phyloP scores from a whole-genome alignment of 352 stramenopile genomes.

The Globisporangium polare region DNA sequence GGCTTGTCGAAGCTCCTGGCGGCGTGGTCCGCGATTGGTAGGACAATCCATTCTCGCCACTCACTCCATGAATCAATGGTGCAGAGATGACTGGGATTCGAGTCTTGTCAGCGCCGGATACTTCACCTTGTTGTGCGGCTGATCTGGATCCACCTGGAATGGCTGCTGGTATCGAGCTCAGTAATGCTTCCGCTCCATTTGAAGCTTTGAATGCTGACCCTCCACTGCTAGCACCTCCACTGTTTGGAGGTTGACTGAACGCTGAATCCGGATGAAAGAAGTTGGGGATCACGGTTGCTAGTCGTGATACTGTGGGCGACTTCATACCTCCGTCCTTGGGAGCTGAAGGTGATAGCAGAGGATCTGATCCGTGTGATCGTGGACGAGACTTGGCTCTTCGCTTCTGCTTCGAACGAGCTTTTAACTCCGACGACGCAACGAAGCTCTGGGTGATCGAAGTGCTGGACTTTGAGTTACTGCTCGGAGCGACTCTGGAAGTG shows the following conservation, averaged over 20 bases:
- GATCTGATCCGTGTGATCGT: slow-evolving; percentile 16
- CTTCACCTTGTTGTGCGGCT: background rate
- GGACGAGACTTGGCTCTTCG: slow-evolving; percentile 11
- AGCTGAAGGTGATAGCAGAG: background rate
- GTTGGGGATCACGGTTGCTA: slow-evolving; percentile 26
- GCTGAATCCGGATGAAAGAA: slow-evolving; percentile 41
- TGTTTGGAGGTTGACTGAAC: background rate
- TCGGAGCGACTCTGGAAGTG: background rate
- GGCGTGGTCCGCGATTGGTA: slow-evolving; percentile 30
- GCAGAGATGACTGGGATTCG: slow-evolving; percentile 7
- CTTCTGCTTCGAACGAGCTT: slow-evolving; percentile 11
- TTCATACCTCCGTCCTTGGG: slow-evolving; percentile 5
- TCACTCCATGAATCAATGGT: slow-evolving; percentile 18
- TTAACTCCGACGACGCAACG: background rate
- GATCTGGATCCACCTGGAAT: background rate
- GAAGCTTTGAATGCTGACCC: slow-evolving; percentile 3
- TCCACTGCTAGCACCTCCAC: background rate
- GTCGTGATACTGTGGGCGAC: slow-evolving; percentile 17
- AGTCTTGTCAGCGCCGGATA: background rate
- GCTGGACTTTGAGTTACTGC: background rate
- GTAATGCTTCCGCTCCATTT: background rate
- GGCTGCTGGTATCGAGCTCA: background rate
- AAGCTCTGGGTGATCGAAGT: slow-evolving; percentile 2
- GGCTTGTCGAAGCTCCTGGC: slow-evolving; percentile 16
- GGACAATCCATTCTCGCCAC: slow-evolving; percentile 12